These are phyloP conservation scores for Caryopteris hybrid DNA, from an alignment of 305 asterid genomes.

Conservation along the genomic window DNA sequence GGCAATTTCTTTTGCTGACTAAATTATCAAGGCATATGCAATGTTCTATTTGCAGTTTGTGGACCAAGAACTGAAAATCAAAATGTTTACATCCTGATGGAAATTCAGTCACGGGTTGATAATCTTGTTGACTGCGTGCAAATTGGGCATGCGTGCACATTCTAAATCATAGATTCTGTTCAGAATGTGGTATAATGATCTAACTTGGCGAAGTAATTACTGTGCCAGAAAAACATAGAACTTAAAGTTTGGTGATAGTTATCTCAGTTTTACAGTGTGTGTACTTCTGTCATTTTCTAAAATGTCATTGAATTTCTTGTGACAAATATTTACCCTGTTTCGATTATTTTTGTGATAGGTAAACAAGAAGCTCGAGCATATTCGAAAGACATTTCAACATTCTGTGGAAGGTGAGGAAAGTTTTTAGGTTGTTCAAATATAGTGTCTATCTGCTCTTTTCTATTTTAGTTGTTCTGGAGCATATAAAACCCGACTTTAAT, in stretches of 20 bases:
- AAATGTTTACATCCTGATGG: not conserved
- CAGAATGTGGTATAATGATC: too few species aligned
- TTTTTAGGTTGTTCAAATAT: constrained; percentile 1
- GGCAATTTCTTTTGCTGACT: not conserved
- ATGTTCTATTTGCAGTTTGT: not conserved
- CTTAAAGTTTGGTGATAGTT: not conserved
- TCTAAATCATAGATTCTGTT: not conserved
- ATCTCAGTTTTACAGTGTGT: too few species aligned
- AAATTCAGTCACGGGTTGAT: not conserved
- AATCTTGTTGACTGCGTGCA: not conserved
- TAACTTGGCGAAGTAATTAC: too few species aligned
- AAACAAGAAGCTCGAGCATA: constrained; percentile 81
- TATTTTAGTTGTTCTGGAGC: too few species aligned
- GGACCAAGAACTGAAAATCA: not conserved
- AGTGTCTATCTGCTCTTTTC: too few species aligned
- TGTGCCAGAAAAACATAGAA: too few species aligned
- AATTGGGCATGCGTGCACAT: not conserved
- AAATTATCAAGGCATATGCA: not conserved
- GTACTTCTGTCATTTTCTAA: too few species aligned
- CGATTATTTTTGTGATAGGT: constrained; percentile 31
- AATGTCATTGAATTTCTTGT: not conserved
- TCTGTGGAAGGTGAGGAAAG: constrained; percentile 85
- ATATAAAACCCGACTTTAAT: not conserved
- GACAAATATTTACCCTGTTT: not conserved
- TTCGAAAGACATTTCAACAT: constrained; percentile 77